phyloP scores from a whole-genome alignment of 352 stramenopile species.

The Phytopythium helicoides region DNA sequence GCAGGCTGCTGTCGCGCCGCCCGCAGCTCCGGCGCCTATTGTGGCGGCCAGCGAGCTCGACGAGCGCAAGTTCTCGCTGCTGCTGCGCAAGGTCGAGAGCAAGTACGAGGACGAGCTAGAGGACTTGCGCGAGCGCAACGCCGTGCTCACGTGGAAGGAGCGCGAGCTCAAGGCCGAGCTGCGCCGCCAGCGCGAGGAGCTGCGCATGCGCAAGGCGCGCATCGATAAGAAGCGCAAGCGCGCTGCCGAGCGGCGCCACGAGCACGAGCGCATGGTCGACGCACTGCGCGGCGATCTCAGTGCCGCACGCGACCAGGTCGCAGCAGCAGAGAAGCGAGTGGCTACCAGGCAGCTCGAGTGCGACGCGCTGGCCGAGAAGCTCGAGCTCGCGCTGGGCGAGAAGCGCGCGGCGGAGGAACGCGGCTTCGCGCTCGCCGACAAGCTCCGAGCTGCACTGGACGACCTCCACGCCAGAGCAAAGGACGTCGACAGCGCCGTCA shows the following conservation, averaged over 20 bases:
- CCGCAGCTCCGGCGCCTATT: neutral
- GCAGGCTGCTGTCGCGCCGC: neutral
- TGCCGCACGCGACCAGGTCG: constrained; percentile 12
- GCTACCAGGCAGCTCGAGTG: constrained; percentile 22
- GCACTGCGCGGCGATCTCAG: constrained; percentile 37
- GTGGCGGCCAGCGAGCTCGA: constrained; percentile 22
- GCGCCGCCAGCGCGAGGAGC: constrained; percentile 54
- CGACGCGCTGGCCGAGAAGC: constrained; percentile 10
- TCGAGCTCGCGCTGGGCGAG: constrained; percentile 30
- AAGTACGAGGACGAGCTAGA: constrained; percentile 82
- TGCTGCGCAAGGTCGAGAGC: constrained; percentile 74
- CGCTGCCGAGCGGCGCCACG: constrained; percentile 51
- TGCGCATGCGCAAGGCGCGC: constrained; percentile 58
- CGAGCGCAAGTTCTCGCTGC: constrained; percentile 58
- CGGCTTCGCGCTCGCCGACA: constrained; percentile 49
- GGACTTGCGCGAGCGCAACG: constrained; percentile 64
- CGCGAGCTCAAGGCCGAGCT: constrained; percentile 73
- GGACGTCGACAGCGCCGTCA: constrained; percentile 56
- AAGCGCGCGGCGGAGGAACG: constrained; percentile 42
- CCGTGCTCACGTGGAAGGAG: constrained; percentile 63
- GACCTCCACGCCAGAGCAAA: constrained; percentile 71
- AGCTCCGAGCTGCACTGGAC: constrained; percentile 55
- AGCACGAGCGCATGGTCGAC: constrained; percentile 52
- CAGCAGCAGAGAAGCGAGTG: constrained; percentile 10
- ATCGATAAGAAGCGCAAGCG: constrained; percentile 75